Conservation (phyloP, 768 basidiomycete genomes). For the Pulveroboletus sp. region DNA sequence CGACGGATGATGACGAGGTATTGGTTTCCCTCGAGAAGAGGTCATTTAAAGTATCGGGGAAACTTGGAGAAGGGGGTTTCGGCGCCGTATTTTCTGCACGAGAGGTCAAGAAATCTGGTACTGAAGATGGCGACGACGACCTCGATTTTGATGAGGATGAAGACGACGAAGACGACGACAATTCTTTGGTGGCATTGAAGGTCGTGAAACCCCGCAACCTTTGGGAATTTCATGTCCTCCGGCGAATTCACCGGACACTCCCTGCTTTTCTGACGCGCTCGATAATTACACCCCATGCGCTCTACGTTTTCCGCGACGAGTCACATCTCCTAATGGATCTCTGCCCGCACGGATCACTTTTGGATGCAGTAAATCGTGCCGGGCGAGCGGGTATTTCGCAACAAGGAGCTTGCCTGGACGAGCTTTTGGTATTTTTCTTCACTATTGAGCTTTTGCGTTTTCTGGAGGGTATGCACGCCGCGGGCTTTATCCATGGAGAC, state of each 20-base stretch:
- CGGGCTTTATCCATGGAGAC: slow-evolving; percentile 94
- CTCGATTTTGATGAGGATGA: slow-evolving; percentile 45
- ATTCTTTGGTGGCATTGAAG: slow-evolving; percentile 77
- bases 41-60: slow-evolving; percentile 69
- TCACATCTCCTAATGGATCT: slow-evolving; percentile 85
- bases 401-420: slow-evolving; percentile 80
- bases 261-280: slow-evolving; percentile 54
- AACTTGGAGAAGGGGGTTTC: slow-evolving; percentile 96
- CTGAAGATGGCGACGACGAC: slow-evolving; percentile 40
- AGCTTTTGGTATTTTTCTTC: slow-evolving; percentile 94
- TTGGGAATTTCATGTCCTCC: slow-evolving; percentile 91
- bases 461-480: slow-evolving; percentile 74
- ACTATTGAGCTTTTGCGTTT: slow-evolving; percentile 81
- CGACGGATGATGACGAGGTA: slow-evolving; percentile 38
- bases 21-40: slow-evolving; percentile 58
- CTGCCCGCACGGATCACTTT: slow-evolving; percentile 86
- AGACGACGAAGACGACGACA: slow-evolving; percentile 51
- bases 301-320: slow-evolving; percentile 87
- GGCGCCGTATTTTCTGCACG: slow-evolving; percentile 90
- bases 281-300: slow-evolving; percentile 68
- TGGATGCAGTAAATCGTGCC: slow-evolving; percentile 88
- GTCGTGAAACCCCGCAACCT: slow-evolving; percentile 82
- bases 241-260: slow-evolving; percentile 69
- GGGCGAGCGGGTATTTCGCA: slow-evolving; percentile 69
- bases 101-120: slow-evolving; percentile 42